phyloP scores from a whole-genome alignment of 2,329 filamentous ascomycete genomes.

The Septoria linicola region DNA sequence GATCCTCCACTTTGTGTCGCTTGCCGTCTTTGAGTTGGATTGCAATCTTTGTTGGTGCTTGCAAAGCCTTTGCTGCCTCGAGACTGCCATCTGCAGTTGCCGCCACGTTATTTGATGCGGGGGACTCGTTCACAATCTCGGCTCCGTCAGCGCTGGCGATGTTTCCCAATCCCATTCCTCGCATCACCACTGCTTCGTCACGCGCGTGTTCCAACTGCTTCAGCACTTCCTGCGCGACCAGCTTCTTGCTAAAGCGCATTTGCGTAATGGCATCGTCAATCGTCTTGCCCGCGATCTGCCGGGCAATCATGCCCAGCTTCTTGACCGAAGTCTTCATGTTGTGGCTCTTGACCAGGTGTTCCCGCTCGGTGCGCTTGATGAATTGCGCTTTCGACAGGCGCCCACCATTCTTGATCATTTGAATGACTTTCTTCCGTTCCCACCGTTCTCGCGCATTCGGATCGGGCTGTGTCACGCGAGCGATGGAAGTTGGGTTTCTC shows the following conservation, averaged over 20 bases:
- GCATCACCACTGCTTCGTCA: constrained; percentile 73
- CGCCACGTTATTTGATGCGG: constrained; percentile 1
- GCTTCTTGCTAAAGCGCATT: constrained; percentile 95
- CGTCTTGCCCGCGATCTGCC: constrained; percentile 90
- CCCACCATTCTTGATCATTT: constrained; percentile 67
- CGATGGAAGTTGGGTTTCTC: constrained; percentile 56
- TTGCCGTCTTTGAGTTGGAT: constrained; percentile 75
- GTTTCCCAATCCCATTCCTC: constrained; percentile 75
- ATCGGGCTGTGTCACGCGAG: constrained; percentile 69
- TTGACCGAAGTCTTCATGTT: constrained; percentile 83
- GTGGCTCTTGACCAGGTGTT: constrained; percentile 62
- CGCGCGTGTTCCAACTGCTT: constrained; percentile 78
- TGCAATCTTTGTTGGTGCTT: constrained; percentile 40
- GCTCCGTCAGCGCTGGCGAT: constrained; percentile 25
- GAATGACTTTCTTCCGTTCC: constrained; percentile 81
- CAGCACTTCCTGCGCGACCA: constrained; percentile 75
- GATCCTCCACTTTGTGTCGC: constrained; percentile 68
- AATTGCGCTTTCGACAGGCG: constrained; percentile 65
- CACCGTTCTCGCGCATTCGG: constrained; percentile 69
- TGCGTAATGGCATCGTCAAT: constrained; percentile 90
- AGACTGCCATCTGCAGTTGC: constrained; percentile 8
- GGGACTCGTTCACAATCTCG: constrained; percentile 16
- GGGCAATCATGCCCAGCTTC: constrained; percentile 82
- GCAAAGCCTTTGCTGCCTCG: background rate
- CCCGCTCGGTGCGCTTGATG: constrained; percentile 65